Evolutionary conservation across 441 rosid species (phyloP), one percentile per base, ranked within the genome.

Genomic region (Pelargonium australe): DNA sequence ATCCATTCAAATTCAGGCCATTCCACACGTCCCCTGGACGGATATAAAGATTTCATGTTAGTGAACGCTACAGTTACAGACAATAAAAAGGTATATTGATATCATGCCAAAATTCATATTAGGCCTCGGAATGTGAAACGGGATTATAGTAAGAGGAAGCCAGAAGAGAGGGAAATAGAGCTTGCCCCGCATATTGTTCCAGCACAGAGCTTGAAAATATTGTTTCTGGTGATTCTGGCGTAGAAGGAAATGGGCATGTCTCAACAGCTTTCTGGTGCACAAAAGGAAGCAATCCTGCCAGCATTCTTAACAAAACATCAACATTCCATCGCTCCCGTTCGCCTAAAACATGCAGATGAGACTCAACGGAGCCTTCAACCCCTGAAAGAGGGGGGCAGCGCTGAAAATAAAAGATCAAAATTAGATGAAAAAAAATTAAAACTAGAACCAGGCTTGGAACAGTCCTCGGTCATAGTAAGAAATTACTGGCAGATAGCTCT

Each of bases 1-100:
- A 91, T 80, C 99, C 99, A 94, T 75, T 89, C 96, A 80, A 94
- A 94, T 76, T 81, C 83, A 64, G 84, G 86, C 99, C 99, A 94
- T 71, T 87, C 96, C 16, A 83, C 81, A 70, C 73, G 81, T 73
- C 87, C 94, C 89, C 99, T 89, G 78, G 66, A 62, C 68, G 78
- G 65, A 81, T 49, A 79, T 66, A 64, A 67, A 69, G 70, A 74
- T 74, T 20, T 68, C 69, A 76, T 57, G 34, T 53, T 51, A 51
- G 57, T 13, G 57, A 51, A n/a, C 14, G n/a, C n/a, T 14, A 51
- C 17, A n/a, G 20, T 53, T 2, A 53, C 14, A 12, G 5, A 4
- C 2, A 53, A 53, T 53, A 28, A 28, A 28, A 28, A 28, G 31
- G 31, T 28, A 28, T 28, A 28, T 28, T 28, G 31, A 28, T 28